Percentiles rank a stretch among this genome's conserved stretches.
Conservation (phyloP, 179 eudicot genomes). For the Carnegiea gigantea region DNA sequence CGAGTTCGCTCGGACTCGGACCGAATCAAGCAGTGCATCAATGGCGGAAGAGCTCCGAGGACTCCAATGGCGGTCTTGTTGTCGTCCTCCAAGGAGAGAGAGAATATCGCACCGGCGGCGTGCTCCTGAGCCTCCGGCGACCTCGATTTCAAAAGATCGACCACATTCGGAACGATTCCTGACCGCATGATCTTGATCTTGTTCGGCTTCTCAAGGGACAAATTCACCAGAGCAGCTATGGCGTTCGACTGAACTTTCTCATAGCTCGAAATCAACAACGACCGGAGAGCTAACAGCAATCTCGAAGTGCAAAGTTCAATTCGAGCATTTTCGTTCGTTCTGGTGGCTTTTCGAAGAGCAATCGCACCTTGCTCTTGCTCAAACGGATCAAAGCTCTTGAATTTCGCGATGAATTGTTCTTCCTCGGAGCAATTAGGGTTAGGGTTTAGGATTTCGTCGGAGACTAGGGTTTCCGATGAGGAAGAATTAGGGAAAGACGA, state of each 20-base stretch:
- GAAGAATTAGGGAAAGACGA: constrained; percentile 49
- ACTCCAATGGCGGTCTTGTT: constrained; percentile 90
- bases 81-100: constrained; percentile 69
- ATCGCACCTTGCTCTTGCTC: constrained; percentile 61
- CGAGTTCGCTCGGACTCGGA: constrained; percentile 69
- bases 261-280: constrained; percentile 49
- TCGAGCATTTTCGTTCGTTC: constrained; percentile 53
- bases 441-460: constrained; percentile 27
- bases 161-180: constrained; percentile 61
- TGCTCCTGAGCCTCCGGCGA: constrained; percentile 66
- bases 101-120: constrained; percentile 84
- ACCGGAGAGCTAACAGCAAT: constrained; percentile 40
- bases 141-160: constrained; percentile 60
- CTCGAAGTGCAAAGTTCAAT: constrained; percentile 54
- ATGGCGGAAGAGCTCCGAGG: constrained; percentile 70
- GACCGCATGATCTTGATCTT: constrained; percentile 77
- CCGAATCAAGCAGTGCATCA: constrained; percentile 61
- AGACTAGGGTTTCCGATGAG: constrained; percentile 42
- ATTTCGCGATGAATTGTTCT: constrained; percentile 39
- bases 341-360: constrained; percentile 48
- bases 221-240: constrained; percentile 70
- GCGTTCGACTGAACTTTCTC: constrained; percentile 66
- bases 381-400: constrained; percentile 50
- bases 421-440: constrained; percentile 38
- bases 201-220: constrained; percentile 67